Percentiles rank a stretch among this genome's conserved stretches.
phyloP scores from a whole-genome alignment of 2,329 filamentous ascomycete species.

The Polychaeton citri region DNA sequence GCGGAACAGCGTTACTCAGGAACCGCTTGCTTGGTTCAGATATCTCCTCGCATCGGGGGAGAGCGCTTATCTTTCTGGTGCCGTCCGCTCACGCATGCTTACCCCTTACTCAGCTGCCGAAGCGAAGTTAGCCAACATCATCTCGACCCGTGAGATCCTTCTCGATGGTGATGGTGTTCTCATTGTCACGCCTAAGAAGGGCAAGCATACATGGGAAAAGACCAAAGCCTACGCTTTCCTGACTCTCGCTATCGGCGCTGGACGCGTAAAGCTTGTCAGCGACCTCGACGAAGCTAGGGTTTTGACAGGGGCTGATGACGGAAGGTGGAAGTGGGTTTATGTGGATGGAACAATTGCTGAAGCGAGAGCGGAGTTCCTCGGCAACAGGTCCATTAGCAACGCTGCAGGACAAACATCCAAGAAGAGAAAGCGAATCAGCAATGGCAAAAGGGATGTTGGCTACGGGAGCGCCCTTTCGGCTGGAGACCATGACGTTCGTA shows the following conservation, averaged over 20 bases:
- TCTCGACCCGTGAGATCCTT: constrained; percentile 31
- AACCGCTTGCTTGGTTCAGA: constrained; percentile 58
- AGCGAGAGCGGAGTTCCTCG: constrained; percentile 39
- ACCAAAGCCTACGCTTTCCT: constrained; percentile 68
- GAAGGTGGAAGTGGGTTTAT: constrained; percentile 64
- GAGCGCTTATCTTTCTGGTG: constrained; percentile 62
- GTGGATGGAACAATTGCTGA: constrained; percentile 52
- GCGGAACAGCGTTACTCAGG: constrained; percentile 28
- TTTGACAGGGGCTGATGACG: constrained; percentile 39
- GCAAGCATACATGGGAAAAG: constrained; percentile 38
- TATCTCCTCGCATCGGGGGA: constrained; percentile 81
- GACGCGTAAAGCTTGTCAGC: constrained; percentile 48
- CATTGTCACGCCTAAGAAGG: constrained; percentile 51
- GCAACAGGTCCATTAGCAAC: constrained; percentile 1
- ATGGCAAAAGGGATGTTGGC: constrained; percentile 19
- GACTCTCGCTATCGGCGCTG: constrained; percentile 62
- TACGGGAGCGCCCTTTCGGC: constrained; percentile 18
- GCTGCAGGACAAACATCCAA: constrained; percentile 10
- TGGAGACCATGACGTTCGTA: constrained; percentile 41
- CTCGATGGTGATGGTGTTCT: constrained; percentile 53
- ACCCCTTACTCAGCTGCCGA: constrained; percentile 43
- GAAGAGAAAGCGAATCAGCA: constrained; percentile 28
- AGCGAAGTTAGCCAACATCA: constrained; percentile 43
- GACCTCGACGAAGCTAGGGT: constrained; percentile 53
- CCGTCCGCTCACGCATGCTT: constrained; percentile 61